Conservation (phyloP, 352 stramenopile species). For the Phytophthora hibernalis region DNA sequence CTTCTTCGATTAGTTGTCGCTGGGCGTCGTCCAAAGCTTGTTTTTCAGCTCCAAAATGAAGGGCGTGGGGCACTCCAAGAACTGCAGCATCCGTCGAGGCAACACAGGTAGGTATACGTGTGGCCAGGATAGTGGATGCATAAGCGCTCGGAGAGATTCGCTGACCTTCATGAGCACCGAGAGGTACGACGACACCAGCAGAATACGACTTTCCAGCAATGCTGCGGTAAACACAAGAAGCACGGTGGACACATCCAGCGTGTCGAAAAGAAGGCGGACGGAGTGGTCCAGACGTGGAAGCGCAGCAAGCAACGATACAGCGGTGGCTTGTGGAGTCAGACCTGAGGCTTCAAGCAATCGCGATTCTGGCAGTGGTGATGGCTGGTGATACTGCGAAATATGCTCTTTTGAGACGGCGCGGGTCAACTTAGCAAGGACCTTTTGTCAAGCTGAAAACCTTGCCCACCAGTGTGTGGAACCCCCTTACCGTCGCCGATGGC, state of each 20-base stretch:
- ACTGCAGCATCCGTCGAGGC: slow-evolving; percentile 80
- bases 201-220: slow-evolving; percentile 82
- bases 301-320: slow-evolving; percentile 46
- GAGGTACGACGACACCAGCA: slow-evolving; percentile 83
- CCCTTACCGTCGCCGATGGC: slow-evolving; percentile 25
- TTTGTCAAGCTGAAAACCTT: slow-evolving; percentile 82
- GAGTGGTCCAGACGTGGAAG: slow-evolving; percentile 80
- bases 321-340: slow-evolving; percentile 37
- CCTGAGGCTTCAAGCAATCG: slow-evolving; percentile 44
- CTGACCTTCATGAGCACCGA: slow-evolving; percentile 85
- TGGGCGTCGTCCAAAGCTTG: slow-evolving; percentile 63
- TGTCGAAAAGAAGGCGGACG: slow-evolving; percentile 82
- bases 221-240: slow-evolving; percentile 80
- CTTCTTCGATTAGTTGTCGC: slow-evolving; percentile 49
- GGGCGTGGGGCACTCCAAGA: slow-evolving; percentile 85
- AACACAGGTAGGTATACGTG: slow-evolving; percentile 89
- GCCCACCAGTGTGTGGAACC: slow-evolving; percentile 17
- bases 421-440: slow-evolving; percentile 80
- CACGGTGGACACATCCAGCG: slow-evolving; percentile 75
- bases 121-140: slow-evolving; percentile 88
- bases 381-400: slow-evolving; percentile 59
- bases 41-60: slow-evolving; percentile 86
- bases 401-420: slow-evolving; percentile 72
- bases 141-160: slow-evolving; percentile 82
- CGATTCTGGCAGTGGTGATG: slow-evolving; percentile 42